Percentiles rank a stretch among this genome's conserved stretches.
These are phyloP conservation scores for Exophiala sideris DNA, from an alignment of 2,329 filamentous ascomycete genomes.

Conservation along the genomic window DNA sequence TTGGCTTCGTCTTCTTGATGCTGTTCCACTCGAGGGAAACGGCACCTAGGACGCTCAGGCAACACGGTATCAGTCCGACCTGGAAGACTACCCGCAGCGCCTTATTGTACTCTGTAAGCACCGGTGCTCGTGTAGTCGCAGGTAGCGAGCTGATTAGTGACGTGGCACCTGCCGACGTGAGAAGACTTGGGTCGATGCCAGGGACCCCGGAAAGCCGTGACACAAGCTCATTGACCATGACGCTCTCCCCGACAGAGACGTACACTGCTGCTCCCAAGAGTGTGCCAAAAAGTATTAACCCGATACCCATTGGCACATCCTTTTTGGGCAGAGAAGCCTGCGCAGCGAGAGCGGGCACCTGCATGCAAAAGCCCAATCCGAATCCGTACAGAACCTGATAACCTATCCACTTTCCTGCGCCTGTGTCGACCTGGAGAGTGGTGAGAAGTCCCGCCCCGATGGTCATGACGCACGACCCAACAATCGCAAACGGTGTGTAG, in stretches of 20 bases:
- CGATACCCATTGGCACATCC: constrained; percentile 25
- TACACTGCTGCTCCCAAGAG: constrained; percentile 15
- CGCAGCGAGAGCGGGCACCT: constrained; percentile 24
- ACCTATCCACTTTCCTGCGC: constrained; percentile 30
- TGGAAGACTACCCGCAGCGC: too few species aligned
- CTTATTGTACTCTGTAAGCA: too few species aligned
- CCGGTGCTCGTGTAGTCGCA: too few species aligned
- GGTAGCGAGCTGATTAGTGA: too few species aligned
- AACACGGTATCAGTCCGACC: too few species aligned
- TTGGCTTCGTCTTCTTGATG: too few species aligned
- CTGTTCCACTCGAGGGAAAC: too few species aligned
- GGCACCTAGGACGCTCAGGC: too few species aligned
- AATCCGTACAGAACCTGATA: constrained; percentile 33
- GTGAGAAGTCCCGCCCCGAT: constrained; percentile 30
- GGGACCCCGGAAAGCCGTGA: constrained; percentile 2
- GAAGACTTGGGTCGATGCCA: constrained; percentile 7
- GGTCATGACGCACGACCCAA: constrained; percentile 26
- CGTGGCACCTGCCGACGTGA: too few species aligned
- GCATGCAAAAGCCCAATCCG: constrained; percentile 29
- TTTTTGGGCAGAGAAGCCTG: constrained; percentile 24
- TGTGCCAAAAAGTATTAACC: constrained; percentile 19
- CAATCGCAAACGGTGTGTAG: constrained; percentile 34
- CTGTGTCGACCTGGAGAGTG: neutral
- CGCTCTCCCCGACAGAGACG: constrained; percentile 22
- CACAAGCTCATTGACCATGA: constrained; percentile 19